Evolutionary conservation across 768 basidiomycete genomes (phyloP), one percentile per base, ranked within the genome.

Genomic region (Agrocybe praecox): DNA sequence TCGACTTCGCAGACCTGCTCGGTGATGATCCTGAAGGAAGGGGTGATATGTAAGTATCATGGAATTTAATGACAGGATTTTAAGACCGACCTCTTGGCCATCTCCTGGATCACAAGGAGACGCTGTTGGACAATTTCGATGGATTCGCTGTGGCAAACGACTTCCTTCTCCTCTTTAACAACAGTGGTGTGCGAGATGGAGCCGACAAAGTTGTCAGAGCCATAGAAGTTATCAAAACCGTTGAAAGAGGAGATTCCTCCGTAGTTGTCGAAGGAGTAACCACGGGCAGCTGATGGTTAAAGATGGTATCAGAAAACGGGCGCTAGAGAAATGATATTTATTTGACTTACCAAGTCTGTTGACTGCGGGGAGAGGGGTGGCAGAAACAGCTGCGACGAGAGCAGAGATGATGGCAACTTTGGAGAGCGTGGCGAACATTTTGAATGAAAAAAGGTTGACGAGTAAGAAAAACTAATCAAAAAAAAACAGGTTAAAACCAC

Each of bases 1-100:
- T 82, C 80, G 24, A 81, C 80, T 44, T 80, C 76, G 59, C 80
- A 82, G 52, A 79, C 72, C 40, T 74, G 72, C 64, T 80, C 76
- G 26, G 73, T 73, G 53, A 79, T 73, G 59, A 79, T 75, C 63
- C 78, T 79, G 52, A 17, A 40, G 11, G 34, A 10, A 6, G 32
- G 32, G 10, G 40, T 29, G 45, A 48, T 42, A 23, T 23, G 19
- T 8, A 12, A 23, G 18, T 19, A 26, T 44, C 19, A 22, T 10
- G 17, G 15, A 8, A 11, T 15, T 17, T 17, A 26, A 19, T 12
- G 17, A 2, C 33, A 43, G 12, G n/a, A 19, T 43, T 24, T 8
- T 33, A 7, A 10, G 11, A 52, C 61, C 12, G 49, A 78, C 78
- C 68, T 74, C 69, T 79, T 79, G 40, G 76, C 76, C 70, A 78